Evolutionary conservation across 176 grass and related monocot species (phyloP).

Genomic region (Poa annua): DNA sequence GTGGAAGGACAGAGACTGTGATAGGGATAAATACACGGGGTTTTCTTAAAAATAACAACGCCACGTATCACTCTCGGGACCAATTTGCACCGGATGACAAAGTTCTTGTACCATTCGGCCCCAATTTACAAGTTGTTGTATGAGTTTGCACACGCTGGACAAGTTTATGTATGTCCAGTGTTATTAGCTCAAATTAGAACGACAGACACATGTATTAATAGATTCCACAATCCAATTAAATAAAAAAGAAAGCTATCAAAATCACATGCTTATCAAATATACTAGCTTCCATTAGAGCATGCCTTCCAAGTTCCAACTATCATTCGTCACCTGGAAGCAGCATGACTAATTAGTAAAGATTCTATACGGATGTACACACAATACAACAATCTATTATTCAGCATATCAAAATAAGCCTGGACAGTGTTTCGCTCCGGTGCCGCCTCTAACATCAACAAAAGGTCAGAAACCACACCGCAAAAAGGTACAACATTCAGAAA

Average conservation of each 20-base stretch:
- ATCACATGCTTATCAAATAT: slow-evolving; percentile 15
- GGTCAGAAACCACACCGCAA: slow-evolving; percentile 53
- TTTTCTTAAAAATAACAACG: no score
- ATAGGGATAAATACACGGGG: no score
- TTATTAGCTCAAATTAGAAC: no score
- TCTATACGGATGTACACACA: slow-evolving; percentile 39
- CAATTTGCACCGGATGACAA: no score
- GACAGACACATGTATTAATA: slow-evolving; percentile 26
- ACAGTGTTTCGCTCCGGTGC: slow-evolving; percentile 57
- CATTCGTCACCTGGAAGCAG: slow-evolving; percentile 27
- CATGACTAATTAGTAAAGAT: slow-evolving; percentile 36
- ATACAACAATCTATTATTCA: slow-evolving; percentile 29
- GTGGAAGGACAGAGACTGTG: no score
- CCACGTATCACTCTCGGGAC: no score
- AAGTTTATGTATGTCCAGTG: no score
- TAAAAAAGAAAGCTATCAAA: not conserved
- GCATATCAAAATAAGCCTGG: slow-evolving; percentile 40
- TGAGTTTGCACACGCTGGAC: no score
- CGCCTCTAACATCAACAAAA: slow-evolving; percentile 64
- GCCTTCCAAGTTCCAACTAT: slow-evolving; percentile 35
- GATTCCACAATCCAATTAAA: slow-evolving; percentile 6
- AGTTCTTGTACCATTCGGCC: no score
- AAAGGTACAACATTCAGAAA: slow-evolving; percentile 54
- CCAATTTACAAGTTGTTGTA: no score
- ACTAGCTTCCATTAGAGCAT: slow-evolving; percentile 16